A percentile compares a stretch with the other conserved stretches of the same genome.
phyloP scores from a whole-genome alignment of 2,329 filamentous ascomycete species.

The Fusarium duplospermum region DNA sequence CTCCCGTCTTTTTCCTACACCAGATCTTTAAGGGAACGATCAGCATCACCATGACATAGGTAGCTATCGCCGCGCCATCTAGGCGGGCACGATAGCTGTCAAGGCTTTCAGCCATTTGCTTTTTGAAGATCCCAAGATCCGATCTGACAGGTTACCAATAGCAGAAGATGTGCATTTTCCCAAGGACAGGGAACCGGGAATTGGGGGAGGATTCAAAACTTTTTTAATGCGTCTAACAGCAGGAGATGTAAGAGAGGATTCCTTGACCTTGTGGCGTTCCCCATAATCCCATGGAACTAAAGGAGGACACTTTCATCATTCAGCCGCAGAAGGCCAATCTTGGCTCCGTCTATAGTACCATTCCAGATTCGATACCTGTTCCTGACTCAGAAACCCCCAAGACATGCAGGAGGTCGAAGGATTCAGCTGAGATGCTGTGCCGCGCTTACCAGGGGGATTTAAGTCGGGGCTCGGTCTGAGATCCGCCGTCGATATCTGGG shows the following conservation, averaged over 20 bases:
- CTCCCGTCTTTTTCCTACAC: constrained; percentile 2
- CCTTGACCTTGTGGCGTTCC: not conserved
- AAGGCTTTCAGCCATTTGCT: not conserved
- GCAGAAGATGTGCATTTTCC: not conserved
- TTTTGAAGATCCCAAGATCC: not conserved
- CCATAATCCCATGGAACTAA: not conserved
- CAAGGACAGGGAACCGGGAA: not conserved
- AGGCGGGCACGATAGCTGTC: not conserved
- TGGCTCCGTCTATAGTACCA: not conserved
- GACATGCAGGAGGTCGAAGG: not conserved
- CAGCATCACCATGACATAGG: constrained; percentile 1
- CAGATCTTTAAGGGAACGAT: constrained; percentile 3
- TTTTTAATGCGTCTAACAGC: not conserved
- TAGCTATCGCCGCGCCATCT: not conserved
- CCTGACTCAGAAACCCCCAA: not conserved
- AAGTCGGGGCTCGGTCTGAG: not conserved
- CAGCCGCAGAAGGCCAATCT: not conserved
- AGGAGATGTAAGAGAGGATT: not conserved
- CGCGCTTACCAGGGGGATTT: not conserved
- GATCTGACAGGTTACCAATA: not conserved
- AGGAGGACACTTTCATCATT: not conserved
- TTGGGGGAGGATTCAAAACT: not conserved
- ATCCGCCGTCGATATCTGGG: not conserved
- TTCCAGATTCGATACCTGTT: not conserved
- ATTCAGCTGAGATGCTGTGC: not conserved